These are phyloP conservation scores for Saraca asoca DNA, from an alignment of 331 rosid genomes.

Conservation along the genomic window DNA sequence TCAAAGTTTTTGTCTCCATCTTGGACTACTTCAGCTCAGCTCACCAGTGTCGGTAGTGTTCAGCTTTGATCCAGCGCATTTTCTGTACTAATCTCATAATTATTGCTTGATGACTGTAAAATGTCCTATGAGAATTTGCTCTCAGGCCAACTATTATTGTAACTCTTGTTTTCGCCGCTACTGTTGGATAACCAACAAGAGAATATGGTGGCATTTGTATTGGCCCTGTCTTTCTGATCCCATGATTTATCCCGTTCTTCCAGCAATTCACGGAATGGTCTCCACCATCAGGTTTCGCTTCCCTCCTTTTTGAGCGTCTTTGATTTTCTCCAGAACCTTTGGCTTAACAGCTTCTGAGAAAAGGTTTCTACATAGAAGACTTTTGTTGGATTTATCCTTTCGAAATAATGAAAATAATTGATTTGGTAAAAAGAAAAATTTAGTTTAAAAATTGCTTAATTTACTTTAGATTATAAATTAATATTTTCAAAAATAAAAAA, in stretches of 20 bases:
- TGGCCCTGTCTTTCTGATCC: slow-evolving; percentile 12
- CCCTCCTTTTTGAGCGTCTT: slow-evolving; percentile 2
- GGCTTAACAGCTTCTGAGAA: slow-evolving; percentile 52
- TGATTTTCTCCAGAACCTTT: slow-evolving; percentile 49
- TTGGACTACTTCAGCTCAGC: too few species aligned
- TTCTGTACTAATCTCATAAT: slow-evolving; percentile 37
- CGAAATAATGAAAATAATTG: too few species aligned
- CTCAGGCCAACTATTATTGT: slow-evolving; percentile 57
- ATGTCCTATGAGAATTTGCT: slow-evolving; percentile 41
- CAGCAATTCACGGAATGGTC: slow-evolving; percentile 46
- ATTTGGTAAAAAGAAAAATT: too few species aligned
- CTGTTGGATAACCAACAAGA: too few species aligned
- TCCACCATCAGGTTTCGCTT: slow-evolving; percentile 37
- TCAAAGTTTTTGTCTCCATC: too few species aligned
- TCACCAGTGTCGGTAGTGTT: too few species aligned
- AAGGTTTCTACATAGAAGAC: slow-evolving; percentile 47
- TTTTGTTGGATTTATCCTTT: slow-evolving; percentile 20
- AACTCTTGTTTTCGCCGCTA: too few species aligned
- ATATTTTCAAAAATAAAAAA: too few species aligned
- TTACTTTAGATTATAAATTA: too few species aligned
- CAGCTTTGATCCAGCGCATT: too few species aligned
- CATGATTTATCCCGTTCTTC: slow-evolving; percentile 42
- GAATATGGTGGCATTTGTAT: too few species aligned
- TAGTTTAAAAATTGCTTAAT: too few species aligned
- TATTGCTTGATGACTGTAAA: slow-evolving; percentile 31